These are phyloP conservation scores for Solanum rostratum DNA, from an alignment of 257 asterid genomes.

Conservation along the genomic window DNA sequence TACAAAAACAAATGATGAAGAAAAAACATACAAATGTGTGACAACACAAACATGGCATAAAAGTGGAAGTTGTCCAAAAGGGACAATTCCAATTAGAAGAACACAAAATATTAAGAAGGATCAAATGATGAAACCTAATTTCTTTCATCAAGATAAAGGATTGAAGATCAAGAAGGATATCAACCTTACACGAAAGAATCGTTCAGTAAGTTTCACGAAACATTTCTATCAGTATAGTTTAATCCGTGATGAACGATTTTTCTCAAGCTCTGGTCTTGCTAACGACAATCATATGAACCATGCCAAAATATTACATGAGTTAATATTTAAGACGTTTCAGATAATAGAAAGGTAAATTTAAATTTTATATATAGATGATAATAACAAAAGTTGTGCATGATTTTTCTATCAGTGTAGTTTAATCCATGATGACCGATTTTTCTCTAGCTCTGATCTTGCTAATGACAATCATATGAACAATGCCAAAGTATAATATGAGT, in stretches of 20 bases:
- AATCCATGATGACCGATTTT: not conserved
- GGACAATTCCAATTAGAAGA: conserved; percentile 54
- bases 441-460: not conserved
- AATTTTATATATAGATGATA: no score
- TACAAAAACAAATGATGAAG: not conserved
- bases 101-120: not conserved
- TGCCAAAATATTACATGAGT: no score
- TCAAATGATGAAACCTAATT: not conserved
- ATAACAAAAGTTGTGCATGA: no score
- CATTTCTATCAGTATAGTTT: not conserved
- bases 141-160: not conserved
- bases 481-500: no score
- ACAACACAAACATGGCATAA: conserved; percentile 47
- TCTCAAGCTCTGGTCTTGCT: not conserved
- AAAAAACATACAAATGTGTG: not conserved
- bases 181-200: conserved; percentile 26
- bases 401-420: not conserved
- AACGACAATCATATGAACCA: no score
- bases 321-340: no score
- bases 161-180: conserved; percentile 6
- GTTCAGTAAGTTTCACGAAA: conserved; percentile 26
- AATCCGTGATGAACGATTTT: not conserved
- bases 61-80: conserved; percentile 61
- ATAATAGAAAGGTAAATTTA: no score
- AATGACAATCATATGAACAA: no score